These are phyloP conservation scores for Cyberlindnera mrakii DNA, from an alignment of 805 yeast genomes.

Conservation along the genomic window DNA sequence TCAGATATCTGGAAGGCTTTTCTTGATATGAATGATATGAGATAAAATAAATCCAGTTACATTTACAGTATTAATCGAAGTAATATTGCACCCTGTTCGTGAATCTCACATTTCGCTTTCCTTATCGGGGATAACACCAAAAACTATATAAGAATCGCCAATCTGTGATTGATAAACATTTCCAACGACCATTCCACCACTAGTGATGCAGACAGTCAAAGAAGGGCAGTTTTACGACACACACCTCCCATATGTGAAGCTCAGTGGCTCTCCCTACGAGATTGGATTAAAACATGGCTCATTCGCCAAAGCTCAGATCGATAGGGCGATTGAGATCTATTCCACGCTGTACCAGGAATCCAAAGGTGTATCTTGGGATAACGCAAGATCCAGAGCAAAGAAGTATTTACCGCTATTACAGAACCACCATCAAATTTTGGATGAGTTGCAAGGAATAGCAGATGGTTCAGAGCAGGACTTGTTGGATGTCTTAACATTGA, in stretches of 20 bases:
- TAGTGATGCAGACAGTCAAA: constrained; percentile 10
- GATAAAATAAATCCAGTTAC: no score
- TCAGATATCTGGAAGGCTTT: not conserved
- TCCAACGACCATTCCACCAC: not conserved
- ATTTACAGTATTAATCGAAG: no score
- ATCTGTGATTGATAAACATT: not conserved
- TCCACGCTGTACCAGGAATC: constrained; percentile 22
- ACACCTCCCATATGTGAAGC: constrained; percentile 20
- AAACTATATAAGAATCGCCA: not conserved
- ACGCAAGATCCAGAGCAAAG: constrained; percentile 23
- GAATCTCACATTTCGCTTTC: constrained; percentile 3
- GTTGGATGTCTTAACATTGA: constrained; percentile 32
- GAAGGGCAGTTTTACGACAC: constrained; percentile 22
- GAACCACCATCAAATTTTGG: constrained; percentile 26
- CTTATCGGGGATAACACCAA: constrained; percentile 6
- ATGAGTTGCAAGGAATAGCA: constrained; percentile 33
- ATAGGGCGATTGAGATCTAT: constrained; percentile 25
- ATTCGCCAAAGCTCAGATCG: constrained; percentile 26
- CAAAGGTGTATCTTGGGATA: constrained; percentile 24
- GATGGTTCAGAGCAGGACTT: constrained; percentile 28
- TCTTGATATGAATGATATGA: no score
- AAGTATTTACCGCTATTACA: constrained; percentile 24
- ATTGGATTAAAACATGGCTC: constrained; percentile 32
- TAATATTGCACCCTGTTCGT: no score
- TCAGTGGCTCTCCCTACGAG: constrained; percentile 22